Percentiles rank a stretch among this genome's conserved stretches.
Conservation (phyloP, 2,329 filamentous ascomycete species). For the Aspergillus pseudoglaucus region DNA sequence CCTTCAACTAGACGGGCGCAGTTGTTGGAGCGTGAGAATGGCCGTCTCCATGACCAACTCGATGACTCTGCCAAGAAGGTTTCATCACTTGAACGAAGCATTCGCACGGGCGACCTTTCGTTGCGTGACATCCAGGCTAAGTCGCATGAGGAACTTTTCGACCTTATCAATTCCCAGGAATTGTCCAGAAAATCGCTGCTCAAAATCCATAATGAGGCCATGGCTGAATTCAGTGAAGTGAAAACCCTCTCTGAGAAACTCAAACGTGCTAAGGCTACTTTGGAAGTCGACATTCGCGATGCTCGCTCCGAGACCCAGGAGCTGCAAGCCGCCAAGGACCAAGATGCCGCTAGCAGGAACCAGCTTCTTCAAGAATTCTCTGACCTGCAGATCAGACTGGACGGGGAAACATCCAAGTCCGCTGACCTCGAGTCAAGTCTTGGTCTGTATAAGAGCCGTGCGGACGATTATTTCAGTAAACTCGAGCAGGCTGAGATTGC, state of each 20-base stretch:
- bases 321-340: slow-evolving; percentile 68
- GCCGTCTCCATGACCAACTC: slow-evolving; percentile 83
- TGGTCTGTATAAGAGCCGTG: slow-evolving; percentile 80
- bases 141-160: slow-evolving; percentile 89
- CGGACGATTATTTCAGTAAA: slow-evolving; percentile 95
- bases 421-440: slow-evolving; percentile 79
- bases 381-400: slow-evolving; percentile 86
- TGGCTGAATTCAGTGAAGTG: slow-evolving; percentile 77
- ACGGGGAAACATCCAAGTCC: slow-evolving; percentile 78
- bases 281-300: slow-evolving; percentile 85
- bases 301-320: slow-evolving; percentile 77
- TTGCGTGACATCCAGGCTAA: slow-evolving; percentile 86
- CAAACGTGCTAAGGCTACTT: slow-evolving; percentile 68
- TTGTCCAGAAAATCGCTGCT: slow-evolving; percentile 75
- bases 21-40: slow-evolving; percentile 89
- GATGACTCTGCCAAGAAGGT: slow-evolving; percentile 92
- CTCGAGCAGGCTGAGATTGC: slow-evolving; percentile 95
- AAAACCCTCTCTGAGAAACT: slow-evolving; percentile 83
- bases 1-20: slow-evolving; percentile 75
- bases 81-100: slow-evolving; percentile 76
- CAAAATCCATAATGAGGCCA: slow-evolving; percentile 75
- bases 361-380: slow-evolving; percentile 89
- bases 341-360: slow-evolving; percentile 78
- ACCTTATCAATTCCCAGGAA: slow-evolving; percentile 88
- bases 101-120: slow-evolving; percentile 80